These are phyloP conservation scores for Xylaria sp. DNA, from an alignment of 2,329 filamentous ascomycete genomes.

Conservation along the genomic window DNA sequence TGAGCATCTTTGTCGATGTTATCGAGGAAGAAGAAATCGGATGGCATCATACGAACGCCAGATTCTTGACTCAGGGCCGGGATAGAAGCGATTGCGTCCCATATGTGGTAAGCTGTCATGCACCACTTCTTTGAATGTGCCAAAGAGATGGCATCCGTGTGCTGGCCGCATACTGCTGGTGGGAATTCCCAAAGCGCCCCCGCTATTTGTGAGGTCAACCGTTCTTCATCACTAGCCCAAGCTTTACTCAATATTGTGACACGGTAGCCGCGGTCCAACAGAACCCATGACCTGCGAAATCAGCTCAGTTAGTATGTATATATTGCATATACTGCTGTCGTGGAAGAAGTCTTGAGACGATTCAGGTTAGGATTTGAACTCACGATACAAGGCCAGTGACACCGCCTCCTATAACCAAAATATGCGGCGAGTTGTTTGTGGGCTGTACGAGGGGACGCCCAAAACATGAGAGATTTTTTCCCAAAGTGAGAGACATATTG, in stretches of 20 bases:
- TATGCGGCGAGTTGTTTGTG: conserved; percentile 37
- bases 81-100: conserved; percentile 46
- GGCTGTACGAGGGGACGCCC: conserved; percentile 36
- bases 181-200: conserved; percentile 55
- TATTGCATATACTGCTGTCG: neutral
- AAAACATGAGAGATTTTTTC: conserved; percentile 43
- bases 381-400: conserved; percentile 41
- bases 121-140: conserved; percentile 49
- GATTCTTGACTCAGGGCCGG: conserved; percentile 40
- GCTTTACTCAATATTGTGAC: conserved; percentile 52
- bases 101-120: conserved; percentile 50
- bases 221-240: conserved; percentile 47
- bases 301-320: conserved; percentile 16
- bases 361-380: conserved; percentile 23
- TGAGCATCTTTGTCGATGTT: conserved; percentile 42
- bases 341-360: neutral
- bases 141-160: conserved; percentile 48
- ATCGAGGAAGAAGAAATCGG: conserved; percentile 48
- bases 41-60: conserved; percentile 47
- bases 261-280: conserved; percentile 51
- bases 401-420: conserved; percentile 41
- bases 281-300: conserved; percentile 45
- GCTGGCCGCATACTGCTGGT: conserved; percentile 51
- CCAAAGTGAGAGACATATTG: conserved; percentile 41
- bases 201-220: conserved; percentile 53